These are phyloP conservation scores for Penicillium longicatenatum DNA, from an alignment of 495 filamentous ascomycete genomes.

Conservation along the genomic window DNA sequence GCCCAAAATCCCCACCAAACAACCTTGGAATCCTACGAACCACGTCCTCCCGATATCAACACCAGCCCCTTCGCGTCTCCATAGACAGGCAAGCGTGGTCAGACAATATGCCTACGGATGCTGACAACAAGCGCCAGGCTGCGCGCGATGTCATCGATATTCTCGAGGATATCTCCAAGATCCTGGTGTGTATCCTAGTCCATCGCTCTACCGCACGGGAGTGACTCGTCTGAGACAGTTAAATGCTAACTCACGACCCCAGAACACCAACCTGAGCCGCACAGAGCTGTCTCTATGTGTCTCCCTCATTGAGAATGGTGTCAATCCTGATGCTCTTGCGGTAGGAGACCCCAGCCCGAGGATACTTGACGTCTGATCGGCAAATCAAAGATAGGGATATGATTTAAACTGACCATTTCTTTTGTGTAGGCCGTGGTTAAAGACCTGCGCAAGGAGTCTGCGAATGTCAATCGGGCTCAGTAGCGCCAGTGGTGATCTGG, in stretches of 20 bases:
- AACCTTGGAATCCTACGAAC: background rate
- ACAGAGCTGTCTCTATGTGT: conserved; percentile 91
- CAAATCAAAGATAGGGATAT: background rate
- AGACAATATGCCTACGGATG: conserved; percentile 23
- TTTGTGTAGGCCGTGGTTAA: conserved; percentile 65
- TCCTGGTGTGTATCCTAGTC: conserved; percentile 62
- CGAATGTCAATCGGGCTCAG: conserved; percentile 17
- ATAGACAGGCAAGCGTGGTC: background rate
- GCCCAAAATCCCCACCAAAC: background rate
- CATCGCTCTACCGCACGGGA: background rate
- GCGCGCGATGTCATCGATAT: conserved; percentile 97
- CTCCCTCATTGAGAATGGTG: conserved; percentile 94
- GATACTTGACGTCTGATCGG: background rate
- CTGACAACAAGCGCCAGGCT: conserved; percentile 74
- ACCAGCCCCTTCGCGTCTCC: background rate
- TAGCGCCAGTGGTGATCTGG: background rate
- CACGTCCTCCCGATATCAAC: background rate
- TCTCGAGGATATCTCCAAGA: conserved; percentile 86
- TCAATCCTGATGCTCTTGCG: conserved; percentile 92
- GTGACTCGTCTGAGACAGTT: no score
- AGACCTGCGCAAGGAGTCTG: conserved; percentile 66
- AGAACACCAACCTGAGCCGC: conserved; percentile 93
- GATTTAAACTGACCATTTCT: conserved; percentile 4
- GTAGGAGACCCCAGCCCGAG: conserved; percentile 50
- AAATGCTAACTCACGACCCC: background rate